Percentiles rank a stretch among this genome's conserved stretches.
Conservation (phyloP, 1,139 yeast genomes). For the Chernovozyma aurita region DNA sequence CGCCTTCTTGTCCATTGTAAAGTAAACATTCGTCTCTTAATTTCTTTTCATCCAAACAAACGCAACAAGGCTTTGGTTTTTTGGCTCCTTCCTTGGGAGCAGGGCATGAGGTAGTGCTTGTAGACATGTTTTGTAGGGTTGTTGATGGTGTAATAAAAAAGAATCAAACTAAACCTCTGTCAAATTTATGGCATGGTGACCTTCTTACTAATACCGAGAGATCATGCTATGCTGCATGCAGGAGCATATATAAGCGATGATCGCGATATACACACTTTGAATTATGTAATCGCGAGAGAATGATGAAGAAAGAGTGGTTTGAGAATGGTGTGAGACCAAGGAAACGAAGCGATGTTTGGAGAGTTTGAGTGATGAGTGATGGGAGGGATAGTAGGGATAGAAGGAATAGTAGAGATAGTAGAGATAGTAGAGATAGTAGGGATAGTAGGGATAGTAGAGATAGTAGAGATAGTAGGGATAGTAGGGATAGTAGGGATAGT, state of each 20-base stretch:
- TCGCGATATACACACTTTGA: background rate
- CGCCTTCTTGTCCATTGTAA: slow-evolving; percentile 77
- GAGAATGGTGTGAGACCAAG: too few relatives aligned
- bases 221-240: background rate
- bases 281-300: background rate
- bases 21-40: slow-evolving; percentile 83
- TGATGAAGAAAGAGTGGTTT: too few relatives aligned
- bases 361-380: too few relatives aligned
- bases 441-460: too few relatives aligned
- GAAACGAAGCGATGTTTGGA: too few relatives aligned
- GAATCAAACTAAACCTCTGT: background rate
- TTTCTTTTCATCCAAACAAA: slow-evolving; percentile 82
- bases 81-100: background rate
- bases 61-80: slow-evolving; percentile 95
- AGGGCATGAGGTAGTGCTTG: slow-evolving; percentile 5
- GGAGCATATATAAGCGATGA: background rate
- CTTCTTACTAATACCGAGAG: background rate
- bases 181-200: background rate
- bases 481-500: too few relatives aligned
- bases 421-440: too few relatives aligned
- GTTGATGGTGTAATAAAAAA: background rate
- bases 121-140: slow-evolving; percentile 2
- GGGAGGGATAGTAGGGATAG: too few relatives aligned
- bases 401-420: too few relatives aligned
- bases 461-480: too few relatives aligned